These are phyloP conservation scores for Fusarium pseudograminearum DNA, from an alignment of 2,329 filamentous ascomycete genomes.

Conservation along the genomic window DNA sequence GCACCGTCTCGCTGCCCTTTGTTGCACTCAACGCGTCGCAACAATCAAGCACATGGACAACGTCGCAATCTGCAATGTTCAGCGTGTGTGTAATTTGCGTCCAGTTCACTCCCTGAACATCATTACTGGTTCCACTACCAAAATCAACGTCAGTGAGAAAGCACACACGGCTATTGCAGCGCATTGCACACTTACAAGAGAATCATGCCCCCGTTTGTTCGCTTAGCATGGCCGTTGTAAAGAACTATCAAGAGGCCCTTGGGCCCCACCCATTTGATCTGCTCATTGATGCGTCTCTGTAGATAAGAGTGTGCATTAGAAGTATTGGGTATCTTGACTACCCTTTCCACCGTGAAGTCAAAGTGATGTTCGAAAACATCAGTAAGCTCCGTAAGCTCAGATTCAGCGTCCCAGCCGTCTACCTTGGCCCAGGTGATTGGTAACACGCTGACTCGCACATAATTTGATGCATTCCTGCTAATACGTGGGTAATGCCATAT, in stretches of 20 bases:
- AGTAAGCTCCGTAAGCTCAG: not conserved
- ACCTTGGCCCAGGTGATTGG: not conserved
- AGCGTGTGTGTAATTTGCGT: not conserved
- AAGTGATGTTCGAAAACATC: not conserved
- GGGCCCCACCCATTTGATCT: not conserved
- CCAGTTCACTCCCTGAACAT: not conserved
- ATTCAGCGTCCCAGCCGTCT: not conserved
- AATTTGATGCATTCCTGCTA: not conserved
- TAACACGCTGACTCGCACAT: not conserved
- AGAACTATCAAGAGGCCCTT: not conserved
- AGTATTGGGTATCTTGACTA: not conserved
- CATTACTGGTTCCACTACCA: not conserved
- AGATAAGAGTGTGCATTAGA: not conserved
- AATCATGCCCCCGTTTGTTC: not conserved
- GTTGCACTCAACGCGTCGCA: not conserved
- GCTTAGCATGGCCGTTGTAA: not conserved
- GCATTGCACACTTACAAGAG: not conserved
- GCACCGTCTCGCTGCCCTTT: not conserved
- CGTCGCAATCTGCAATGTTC: not conserved
- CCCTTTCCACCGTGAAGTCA: not conserved
- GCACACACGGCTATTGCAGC: accelerated
- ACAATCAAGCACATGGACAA: not conserved
- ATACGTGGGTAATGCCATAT: not conserved
- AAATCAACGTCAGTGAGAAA: not conserved
- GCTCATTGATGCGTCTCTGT: not conserved